phyloP scores from a whole-genome alignment of 352 stramenopile genomes.

The Pythium coloratum region DNA sequence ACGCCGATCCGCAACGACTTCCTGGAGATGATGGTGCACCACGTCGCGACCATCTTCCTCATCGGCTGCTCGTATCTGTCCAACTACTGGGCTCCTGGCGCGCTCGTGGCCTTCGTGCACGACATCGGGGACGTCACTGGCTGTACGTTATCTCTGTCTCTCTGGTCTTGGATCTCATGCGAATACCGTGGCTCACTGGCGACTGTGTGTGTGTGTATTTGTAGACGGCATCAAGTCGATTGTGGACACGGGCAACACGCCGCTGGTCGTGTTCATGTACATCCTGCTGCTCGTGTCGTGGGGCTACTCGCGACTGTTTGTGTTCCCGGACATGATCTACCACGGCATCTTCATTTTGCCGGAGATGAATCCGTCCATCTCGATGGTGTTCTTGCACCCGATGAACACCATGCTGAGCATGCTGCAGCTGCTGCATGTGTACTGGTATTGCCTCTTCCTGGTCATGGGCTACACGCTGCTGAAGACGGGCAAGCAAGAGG shows the following conservation, averaged over 20 bases:
- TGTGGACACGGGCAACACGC: constrained; percentile 49
- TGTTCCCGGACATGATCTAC: constrained; percentile 46
- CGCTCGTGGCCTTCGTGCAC: constrained; percentile 51
- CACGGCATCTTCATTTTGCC: constrained; percentile 31
- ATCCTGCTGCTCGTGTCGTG: constrained; percentile 37
- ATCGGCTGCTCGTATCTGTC: constrained; percentile 56
- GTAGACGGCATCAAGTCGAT: constrained; percentile 69
- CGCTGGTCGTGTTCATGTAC: constrained; percentile 37
- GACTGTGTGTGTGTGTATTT: not conserved
- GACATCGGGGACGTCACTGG: constrained; percentile 56
- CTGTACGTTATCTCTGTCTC: constrained; percentile 32
- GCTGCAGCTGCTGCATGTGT: constrained; percentile 41
- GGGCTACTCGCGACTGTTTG: constrained; percentile 39
- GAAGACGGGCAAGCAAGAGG: constrained; percentile 39
- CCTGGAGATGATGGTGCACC: constrained; percentile 57
- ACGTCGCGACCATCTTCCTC: constrained; percentile 59
- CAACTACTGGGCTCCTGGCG: constrained; percentile 49
- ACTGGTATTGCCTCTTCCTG: constrained; percentile 47
- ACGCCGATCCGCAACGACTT: constrained; percentile 67
- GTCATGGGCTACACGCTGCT: constrained; percentile 49
- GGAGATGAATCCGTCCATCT: constrained; percentile 31
- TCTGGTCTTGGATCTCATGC: not conserved
- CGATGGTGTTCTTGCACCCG: constrained; percentile 33
- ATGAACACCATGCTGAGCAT: constrained; percentile 44
- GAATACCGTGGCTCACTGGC: not conserved